Percentiles rank a stretch among this genome's conserved stretches.
Conservation (phyloP, 176 grass and related monocot species). For the Juncus inflexus region DNA sequence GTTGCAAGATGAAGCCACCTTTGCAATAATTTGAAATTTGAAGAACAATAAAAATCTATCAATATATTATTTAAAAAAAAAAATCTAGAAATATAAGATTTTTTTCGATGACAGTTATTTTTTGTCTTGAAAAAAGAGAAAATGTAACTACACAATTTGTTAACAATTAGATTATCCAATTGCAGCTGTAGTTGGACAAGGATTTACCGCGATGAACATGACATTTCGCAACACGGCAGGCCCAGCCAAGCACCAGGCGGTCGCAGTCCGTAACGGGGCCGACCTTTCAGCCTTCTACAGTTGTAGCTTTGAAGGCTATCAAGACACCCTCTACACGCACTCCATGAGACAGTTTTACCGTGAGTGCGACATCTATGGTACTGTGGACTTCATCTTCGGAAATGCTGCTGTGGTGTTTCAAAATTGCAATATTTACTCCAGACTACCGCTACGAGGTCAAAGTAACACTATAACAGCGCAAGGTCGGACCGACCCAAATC, state of each 20-base stretch:
- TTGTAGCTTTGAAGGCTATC: conserved; percentile 97
- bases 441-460: conserved; percentile 63
- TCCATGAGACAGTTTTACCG: conserved; percentile 93
- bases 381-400: conserved; percentile 93
- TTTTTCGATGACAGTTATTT: neutral
- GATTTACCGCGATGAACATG: conserved; percentile 88
- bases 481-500: conserved; percentile 84
- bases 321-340: conserved; percentile 95
- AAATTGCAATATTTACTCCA: conserved; percentile 55
- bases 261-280: conserved; percentile 58
- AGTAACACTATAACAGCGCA: conserved; percentile 91
- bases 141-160: neutral
- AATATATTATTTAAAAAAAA: neutral
- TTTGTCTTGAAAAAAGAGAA: neutral
- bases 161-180: neutral
- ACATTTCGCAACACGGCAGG: conserved; percentile 85
- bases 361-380: conserved; percentile 87
- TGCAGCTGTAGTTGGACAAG: conserved; percentile 77
- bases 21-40: too few species aligned
- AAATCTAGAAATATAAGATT: neutral
- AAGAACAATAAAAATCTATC: too few species aligned
- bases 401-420: conserved; percentile 89
- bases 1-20: too few species aligned
- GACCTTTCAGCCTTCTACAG: conserved; percentile 82
- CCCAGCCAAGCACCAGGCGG: conserved; percentile 70